Evolutionary conservation across 768 basidiomycete species (phyloP).

Genomic region (Chalciporus chontae): DNA sequence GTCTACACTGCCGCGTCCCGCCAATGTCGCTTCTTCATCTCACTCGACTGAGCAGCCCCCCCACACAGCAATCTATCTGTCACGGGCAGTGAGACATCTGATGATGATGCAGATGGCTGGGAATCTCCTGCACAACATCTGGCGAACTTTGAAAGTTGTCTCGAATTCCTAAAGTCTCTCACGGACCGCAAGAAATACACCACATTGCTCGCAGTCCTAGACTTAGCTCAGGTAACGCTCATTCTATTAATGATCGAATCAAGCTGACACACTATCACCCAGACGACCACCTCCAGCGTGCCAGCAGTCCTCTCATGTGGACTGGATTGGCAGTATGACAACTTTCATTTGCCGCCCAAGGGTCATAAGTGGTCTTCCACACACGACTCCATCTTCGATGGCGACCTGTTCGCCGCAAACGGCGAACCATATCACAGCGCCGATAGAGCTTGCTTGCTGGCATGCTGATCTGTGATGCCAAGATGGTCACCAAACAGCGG

Average conservation of each 20-base stretch:
- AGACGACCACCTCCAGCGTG: background rate
- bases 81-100: too few relatives aligned
- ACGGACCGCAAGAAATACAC: too few relatives aligned
- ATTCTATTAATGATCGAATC: background rate
- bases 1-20: too few relatives aligned
- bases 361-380: background rate
- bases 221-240: background rate
- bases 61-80: too few relatives aligned
- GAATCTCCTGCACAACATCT: too few relatives aligned
- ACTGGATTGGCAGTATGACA: background rate
- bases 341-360: background rate
- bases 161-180: too few relatives aligned
- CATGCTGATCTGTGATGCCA: background rate
- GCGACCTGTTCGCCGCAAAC: background rate
- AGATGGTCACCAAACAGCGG: background rate
- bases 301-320: background rate
- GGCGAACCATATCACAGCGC: background rate
- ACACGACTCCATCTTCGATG: background rate
- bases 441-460: background rate
- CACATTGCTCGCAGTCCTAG: too few relatives aligned
- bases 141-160: too few relatives aligned
- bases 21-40: too few relatives aligned
- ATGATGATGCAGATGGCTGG: too few relatives aligned
- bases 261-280: background rate
- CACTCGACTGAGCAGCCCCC: too few relatives aligned